These are phyloP conservation scores for Whalleya microplaca DNA, from an alignment of 2,329 filamentous ascomycete species.

Conservation along the genomic window DNA sequence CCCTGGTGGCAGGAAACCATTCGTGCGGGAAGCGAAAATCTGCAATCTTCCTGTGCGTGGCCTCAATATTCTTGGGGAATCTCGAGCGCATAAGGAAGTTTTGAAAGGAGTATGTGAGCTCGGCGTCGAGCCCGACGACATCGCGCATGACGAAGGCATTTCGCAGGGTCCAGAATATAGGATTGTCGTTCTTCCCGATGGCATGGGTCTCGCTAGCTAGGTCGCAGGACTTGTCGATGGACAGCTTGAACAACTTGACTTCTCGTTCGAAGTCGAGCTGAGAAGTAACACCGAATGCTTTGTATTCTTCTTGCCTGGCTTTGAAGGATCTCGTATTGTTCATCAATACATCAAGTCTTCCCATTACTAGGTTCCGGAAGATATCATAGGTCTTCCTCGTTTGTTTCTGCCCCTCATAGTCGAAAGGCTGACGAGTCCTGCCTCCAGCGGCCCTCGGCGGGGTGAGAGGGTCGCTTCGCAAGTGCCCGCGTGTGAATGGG, in stretches of 20 bases:
- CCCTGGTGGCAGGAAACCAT: conserved; percentile 86
- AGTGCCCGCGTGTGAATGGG: not conserved
- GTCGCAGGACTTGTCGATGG: conserved; percentile 49
- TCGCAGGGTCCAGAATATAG: conserved; percentile 61
- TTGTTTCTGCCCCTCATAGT: not conserved
- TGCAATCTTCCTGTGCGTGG: conserved; percentile 68
- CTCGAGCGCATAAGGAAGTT: conserved; percentile 62
- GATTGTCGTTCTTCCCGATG: conserved; percentile 49
- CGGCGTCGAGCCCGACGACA: conserved; percentile 52
- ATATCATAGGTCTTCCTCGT: conserved; percentile 25
- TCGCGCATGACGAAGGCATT: conserved; percentile 62
- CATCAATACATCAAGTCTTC: conserved; percentile 43
- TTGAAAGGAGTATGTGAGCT: conserved; percentile 71
- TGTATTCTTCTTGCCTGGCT: conserved; percentile 33
- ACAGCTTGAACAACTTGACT: conserved; percentile 48
- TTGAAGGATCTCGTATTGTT: conserved; percentile 32
- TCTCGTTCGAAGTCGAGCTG: conserved; percentile 50
- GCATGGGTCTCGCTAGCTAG: conserved; percentile 44
- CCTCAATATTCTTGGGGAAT: conserved; percentile 59
- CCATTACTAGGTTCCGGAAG: conserved; percentile 30
- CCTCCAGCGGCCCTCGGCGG: not conserved
- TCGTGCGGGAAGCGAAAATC: conserved; percentile 88
- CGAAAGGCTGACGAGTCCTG: not conserved
- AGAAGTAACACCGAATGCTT: conserved; percentile 41
- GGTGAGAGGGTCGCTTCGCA: not conserved